A percentile compares a stretch with the other conserved stretches of the same genome.
Evolutionary conservation across 1,284 basidiomycete species (phyloP).

Genomic region (Singerocomus inundabilis): DNA sequence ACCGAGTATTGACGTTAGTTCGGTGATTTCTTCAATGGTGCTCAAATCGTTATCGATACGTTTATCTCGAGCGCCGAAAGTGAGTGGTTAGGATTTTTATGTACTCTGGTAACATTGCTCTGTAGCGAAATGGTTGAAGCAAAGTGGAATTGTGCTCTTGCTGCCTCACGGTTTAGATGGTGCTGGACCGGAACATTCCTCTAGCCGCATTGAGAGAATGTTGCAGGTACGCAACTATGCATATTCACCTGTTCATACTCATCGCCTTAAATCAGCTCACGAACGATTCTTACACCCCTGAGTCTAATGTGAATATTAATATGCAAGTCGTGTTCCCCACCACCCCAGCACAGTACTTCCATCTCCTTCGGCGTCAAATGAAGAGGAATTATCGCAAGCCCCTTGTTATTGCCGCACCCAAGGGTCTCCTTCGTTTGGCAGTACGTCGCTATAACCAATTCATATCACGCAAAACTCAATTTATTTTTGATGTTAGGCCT

Average conservation of each 20-base stretch:
- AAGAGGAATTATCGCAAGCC: constrained; percentile 84
- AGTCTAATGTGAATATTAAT: constrained; percentile 55
- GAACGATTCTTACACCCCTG: constrained; percentile 58
- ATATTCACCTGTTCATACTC: background rate
- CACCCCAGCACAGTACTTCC: constrained; percentile 88
- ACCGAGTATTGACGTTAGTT: constrained; percentile 44
- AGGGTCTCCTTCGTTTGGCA: constrained; percentile 74
- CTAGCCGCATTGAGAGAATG: constrained; percentile 82
- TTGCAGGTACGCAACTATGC: constrained; percentile 55
- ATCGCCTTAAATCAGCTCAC: constrained; percentile 49
- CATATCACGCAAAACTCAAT: background rate
- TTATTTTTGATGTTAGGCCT: constrained; percentile 52
- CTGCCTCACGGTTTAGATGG: constrained; percentile 88
- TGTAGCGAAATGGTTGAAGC: constrained; percentile 89
- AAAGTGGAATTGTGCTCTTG: constrained; percentile 85
- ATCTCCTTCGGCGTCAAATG: constrained; percentile 81
- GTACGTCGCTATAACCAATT: constrained; percentile 44
- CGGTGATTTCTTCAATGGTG: constrained; percentile 91
- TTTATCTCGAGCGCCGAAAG: constrained; percentile 83
- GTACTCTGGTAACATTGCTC: background rate
- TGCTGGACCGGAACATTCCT: constrained; percentile 89
- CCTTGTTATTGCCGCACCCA: constrained; percentile 79
- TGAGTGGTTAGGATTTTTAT: constrained; percentile 35
- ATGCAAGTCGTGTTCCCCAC: constrained; percentile 85
- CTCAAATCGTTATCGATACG: constrained; percentile 86